A percentile compares a stretch with the other conserved stretches of the same genome.
Evolutionary conservation across 1,284 basidiomycete species (phyloP).

Genomic region (Ustilago trichophora): DNA sequence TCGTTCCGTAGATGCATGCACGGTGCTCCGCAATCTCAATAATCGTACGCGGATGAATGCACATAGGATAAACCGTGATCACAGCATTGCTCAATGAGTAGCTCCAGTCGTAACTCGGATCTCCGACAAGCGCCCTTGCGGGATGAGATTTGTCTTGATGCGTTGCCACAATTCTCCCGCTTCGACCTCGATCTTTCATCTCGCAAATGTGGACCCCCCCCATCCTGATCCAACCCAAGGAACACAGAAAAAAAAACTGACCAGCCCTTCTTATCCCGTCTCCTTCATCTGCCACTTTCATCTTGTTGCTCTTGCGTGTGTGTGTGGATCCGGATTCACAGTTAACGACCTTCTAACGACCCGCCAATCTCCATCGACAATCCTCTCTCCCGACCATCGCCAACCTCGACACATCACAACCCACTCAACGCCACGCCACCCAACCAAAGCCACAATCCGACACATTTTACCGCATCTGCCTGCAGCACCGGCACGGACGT

Average conservation of each 20-base stretch:
- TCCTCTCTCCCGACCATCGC: background rate
- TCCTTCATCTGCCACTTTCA: slow-evolving; percentile 13
- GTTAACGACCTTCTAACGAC: slow-evolving; percentile 43
- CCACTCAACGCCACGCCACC: slow-evolving; percentile 30
- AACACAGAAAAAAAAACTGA: slow-evolving; percentile 5
- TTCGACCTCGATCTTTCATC: no score
- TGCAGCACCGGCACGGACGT: slow-evolving; percentile 29
- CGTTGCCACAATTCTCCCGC: no score
- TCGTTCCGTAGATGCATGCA: slow-evolving; percentile 12
- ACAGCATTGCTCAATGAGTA: no score
- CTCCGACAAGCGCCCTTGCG: slow-evolving; percentile 13
- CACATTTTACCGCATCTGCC: slow-evolving; percentile 1
- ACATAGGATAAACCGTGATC: no score
- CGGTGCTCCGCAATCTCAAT: slow-evolving; percentile 1
- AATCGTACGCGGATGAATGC: background rate
- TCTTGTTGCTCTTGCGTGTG: background rate
- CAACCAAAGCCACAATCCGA: slow-evolving; percentile 9
- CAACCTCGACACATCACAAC: slow-evolving; percentile 15
- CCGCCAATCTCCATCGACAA: slow-evolving; percentile 13
- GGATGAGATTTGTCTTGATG: no score
- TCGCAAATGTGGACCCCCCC: no score
- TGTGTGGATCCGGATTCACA: slow-evolving; percentile 3
- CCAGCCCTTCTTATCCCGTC: slow-evolving; percentile 1
- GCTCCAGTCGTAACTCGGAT: slow-evolving; percentile 3
- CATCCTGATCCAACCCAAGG: no score